Evolutionary conservation across 805 yeast genomes (phyloP).

Genomic region (Monosporozyma solicola): DNA sequence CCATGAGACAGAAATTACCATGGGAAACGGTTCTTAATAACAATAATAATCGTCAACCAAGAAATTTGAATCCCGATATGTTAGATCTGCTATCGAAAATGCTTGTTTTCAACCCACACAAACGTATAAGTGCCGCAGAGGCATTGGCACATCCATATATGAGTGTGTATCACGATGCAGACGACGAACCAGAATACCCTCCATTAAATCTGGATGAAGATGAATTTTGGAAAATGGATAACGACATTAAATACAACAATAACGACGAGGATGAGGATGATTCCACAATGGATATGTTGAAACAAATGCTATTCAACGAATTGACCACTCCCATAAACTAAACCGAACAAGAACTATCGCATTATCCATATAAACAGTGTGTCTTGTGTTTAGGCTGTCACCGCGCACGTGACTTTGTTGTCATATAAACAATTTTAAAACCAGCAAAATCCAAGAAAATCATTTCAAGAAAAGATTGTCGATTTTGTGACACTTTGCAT

Average conservation of each 20-base stretch:
- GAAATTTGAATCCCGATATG: slow-evolving; percentile 35
- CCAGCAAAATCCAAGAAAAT: not conserved
- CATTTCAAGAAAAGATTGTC: not conserved
- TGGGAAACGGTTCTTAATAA: slow-evolving; percentile 27
- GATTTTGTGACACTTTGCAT: not conserved
- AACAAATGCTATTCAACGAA: slow-evolving; percentile 70
- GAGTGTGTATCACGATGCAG: slow-evolving; percentile 56
- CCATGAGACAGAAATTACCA: slow-evolving; percentile 49
- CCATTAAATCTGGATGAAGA: slow-evolving; percentile 30
- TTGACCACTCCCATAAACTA: slow-evolving; percentile 43
- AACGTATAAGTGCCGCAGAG: slow-evolving; percentile 63
- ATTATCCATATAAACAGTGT: not conserved
- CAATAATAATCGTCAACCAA: slow-evolving; percentile 3
- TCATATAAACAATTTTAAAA: not conserved
- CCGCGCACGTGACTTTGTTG: not conserved
- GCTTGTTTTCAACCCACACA: slow-evolving; percentile 64
- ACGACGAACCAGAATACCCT: slow-evolving; percentile 52
- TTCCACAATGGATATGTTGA: slow-evolving; percentile 64
- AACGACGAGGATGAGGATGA: slow-evolving; percentile 51
- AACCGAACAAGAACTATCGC: not conserved
- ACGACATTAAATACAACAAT: slow-evolving; percentile 14
- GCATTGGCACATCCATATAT: slow-evolving; percentile 71
- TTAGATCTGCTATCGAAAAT: slow-evolving; percentile 60
- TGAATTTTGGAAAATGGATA: slow-evolving; percentile 35
- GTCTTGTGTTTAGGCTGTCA: not conserved